phyloP scores from a whole-genome alignment of 108 stramenopile genomes.

The Mediolabrus comicus region DNA sequence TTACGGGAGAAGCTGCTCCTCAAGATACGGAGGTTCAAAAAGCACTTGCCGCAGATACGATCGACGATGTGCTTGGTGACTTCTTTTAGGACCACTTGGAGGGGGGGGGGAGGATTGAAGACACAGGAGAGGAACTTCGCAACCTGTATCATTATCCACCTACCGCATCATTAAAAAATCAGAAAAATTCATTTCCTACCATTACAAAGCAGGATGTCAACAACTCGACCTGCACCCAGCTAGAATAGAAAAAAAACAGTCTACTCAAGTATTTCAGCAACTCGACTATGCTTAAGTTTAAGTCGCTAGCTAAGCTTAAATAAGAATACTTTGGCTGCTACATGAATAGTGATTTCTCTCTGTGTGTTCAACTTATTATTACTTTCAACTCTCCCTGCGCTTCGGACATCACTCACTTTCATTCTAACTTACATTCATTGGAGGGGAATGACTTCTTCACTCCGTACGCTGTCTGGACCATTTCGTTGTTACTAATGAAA shows the following conservation, averaged over 20 bases:
- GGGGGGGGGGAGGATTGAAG: background rate
- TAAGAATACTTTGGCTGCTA: background rate
- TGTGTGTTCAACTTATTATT: too few species aligned
- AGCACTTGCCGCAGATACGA: slow-evolving; percentile 41
- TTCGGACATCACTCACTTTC: too few species aligned
- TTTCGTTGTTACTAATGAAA: too few species aligned
- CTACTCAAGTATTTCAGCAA: background rate
- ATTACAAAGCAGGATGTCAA: background rate
- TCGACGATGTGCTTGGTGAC: slow-evolving; percentile 44
- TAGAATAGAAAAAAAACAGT: slow-evolving; percentile 1
- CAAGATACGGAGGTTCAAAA: slow-evolving; percentile 34
- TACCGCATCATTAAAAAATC: background rate
- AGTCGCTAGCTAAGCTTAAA: background rate
- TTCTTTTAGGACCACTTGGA: slow-evolving; percentile 10
- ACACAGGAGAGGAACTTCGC: background rate
- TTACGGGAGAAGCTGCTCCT: background rate
- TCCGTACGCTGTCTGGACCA: too few species aligned
- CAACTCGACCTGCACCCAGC: background rate
- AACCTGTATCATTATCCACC: background rate
- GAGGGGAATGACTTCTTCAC: too few species aligned
- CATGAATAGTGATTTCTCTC: too few species aligned
- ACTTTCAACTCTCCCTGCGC: too few species aligned
- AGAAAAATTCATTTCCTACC: background rate
- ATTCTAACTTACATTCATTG: too few species aligned
- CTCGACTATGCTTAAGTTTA: background rate